A percentile compares a stretch with the other conserved stretches of the same genome.
phyloP scores from a whole-genome alignment of 2,329 filamentous ascomycete genomes.

The Penicillium paneum region DNA sequence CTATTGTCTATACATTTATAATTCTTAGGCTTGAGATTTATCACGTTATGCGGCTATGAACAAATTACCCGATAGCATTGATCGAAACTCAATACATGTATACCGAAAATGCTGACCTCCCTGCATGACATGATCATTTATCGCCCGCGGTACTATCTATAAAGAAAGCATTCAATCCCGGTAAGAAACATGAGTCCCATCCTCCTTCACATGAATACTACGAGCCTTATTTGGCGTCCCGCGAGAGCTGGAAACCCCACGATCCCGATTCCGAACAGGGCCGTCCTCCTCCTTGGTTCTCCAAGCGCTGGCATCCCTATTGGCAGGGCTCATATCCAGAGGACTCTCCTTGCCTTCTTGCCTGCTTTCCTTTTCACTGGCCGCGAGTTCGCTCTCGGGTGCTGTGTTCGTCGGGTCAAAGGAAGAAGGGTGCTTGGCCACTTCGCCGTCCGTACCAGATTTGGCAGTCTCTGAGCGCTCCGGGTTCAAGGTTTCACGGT shows the following conservation, averaged over 20 bases:
- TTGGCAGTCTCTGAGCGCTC: constrained; percentile 65
- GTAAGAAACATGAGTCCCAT: constrained; percentile 24
- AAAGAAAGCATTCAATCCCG: constrained; percentile 5
- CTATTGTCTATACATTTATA: background rate
- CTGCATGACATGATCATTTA: background rate
- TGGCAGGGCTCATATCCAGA: constrained; percentile 60
- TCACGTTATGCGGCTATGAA: background rate
- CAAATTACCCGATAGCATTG: background rate
- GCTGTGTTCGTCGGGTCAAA: constrained; percentile 67
- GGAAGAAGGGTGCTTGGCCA: constrained; percentile 59
- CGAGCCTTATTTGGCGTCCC: constrained; percentile 37
- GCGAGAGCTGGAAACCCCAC: constrained; percentile 37
- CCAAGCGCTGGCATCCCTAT: constrained; percentile 55
- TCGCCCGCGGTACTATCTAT: background rate
- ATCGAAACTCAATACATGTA: background rate
- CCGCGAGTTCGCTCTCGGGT: constrained; percentile 56
- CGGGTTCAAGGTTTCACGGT: constrained; percentile 63
- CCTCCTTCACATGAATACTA: constrained; percentile 25
- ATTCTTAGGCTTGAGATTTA: background rate
- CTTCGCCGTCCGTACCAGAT: constrained; percentile 62
- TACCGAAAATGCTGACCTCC: background rate
- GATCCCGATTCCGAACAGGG: constrained; percentile 39
- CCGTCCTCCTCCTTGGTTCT: constrained; percentile 46
- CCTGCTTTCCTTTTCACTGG: constrained; percentile 37
- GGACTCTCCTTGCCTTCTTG: constrained; percentile 48